phyloP scores from a whole-genome alignment of 23 red algal species.

The Gracilaria gracilis region DNA sequence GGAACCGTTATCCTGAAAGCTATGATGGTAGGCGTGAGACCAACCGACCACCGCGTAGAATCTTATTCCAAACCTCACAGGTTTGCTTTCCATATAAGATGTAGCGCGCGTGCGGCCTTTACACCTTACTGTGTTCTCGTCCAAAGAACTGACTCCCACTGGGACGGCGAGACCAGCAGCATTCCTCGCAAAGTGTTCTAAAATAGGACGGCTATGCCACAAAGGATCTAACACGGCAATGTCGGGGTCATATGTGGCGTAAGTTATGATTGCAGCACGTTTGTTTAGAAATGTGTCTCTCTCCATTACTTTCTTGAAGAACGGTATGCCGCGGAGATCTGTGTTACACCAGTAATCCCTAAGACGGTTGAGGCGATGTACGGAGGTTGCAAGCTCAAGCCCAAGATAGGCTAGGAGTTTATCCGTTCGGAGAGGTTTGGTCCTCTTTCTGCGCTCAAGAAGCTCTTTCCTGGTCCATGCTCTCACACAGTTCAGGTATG shows the following conservation, averaged over 20 bases:
- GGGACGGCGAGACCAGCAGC: background rate
- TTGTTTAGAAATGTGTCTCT: background rate
- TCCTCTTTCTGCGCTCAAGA: background rate
- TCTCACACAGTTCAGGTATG: background rate
- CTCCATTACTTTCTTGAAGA: background rate
- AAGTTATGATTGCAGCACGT: background rate
- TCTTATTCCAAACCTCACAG: background rate
- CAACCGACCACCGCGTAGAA: background rate
- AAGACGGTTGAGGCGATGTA: background rate
- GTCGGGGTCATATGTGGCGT: background rate
- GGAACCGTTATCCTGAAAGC: conserved; percentile 1
- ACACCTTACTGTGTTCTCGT: background rate
- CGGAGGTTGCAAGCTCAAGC: background rate
- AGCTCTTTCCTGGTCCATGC: background rate
- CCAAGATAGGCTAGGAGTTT: background rate
- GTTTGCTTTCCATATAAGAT: conserved; percentile 5
- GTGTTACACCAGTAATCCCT: background rate
- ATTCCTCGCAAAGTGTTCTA: background rate
- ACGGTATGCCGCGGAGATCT: background rate
- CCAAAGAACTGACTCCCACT: background rate
- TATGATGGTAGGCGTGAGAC: background rate
- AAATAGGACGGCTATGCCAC: background rate
- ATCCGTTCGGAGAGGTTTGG: background rate
- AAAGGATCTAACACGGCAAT: background rate
- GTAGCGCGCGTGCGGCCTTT: background rate